A percentile compares a stretch with the other conserved stretches of the same genome.
Conservation (phyloP, 2,329 filamentous ascomycete genomes). For the Pestalotiopsis sp. region DNA sequence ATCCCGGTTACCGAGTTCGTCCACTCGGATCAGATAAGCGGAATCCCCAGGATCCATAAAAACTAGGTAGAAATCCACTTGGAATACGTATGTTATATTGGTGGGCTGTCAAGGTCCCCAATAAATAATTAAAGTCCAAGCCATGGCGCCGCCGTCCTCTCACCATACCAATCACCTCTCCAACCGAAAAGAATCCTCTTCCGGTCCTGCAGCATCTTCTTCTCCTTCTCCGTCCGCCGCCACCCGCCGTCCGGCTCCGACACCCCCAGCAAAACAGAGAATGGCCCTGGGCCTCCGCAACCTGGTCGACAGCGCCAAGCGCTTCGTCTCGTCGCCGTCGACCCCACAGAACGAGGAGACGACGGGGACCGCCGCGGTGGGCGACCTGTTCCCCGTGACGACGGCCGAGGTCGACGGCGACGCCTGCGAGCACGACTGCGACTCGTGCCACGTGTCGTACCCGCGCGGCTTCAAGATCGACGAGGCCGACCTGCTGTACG, state of each 20-base stretch:
- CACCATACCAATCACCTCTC: not conserved
- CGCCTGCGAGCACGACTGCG: conserved; percentile 87
- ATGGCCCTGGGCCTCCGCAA: conserved; percentile 48
- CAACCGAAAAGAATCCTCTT: not conserved
- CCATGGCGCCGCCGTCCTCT: not conserved
- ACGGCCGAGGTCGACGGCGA: conserved; percentile 81
- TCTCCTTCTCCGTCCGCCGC: not conserved
- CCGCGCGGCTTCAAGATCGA: conserved; percentile 76
- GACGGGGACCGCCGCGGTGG: conserved; percentile 29
- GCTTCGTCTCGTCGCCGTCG: conserved; percentile 1
- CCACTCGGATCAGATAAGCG: conserved; percentile 12
- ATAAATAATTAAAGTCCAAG: too few species aligned
- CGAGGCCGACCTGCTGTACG: conserved; percentile 78
- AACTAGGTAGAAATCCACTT: not conserved
- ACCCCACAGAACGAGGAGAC: conserved; percentile 21
- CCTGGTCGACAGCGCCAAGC: conserved; percentile 39
- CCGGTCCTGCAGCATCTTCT: not conserved
- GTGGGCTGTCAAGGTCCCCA: not conserved
- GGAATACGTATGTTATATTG: not conserved
- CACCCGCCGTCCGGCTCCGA: not conserved
- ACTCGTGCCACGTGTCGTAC: conserved; percentile 76
- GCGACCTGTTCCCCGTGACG: conserved; percentile 72
- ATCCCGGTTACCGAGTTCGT: not conserved
- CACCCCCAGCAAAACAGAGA: conserved; percentile 14
- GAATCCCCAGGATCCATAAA: conserved; percentile 5